These are phyloP conservation scores for Sungouiozyma intestinalis DNA, from an alignment of 805 yeast species.

Conservation along the genomic window DNA sequence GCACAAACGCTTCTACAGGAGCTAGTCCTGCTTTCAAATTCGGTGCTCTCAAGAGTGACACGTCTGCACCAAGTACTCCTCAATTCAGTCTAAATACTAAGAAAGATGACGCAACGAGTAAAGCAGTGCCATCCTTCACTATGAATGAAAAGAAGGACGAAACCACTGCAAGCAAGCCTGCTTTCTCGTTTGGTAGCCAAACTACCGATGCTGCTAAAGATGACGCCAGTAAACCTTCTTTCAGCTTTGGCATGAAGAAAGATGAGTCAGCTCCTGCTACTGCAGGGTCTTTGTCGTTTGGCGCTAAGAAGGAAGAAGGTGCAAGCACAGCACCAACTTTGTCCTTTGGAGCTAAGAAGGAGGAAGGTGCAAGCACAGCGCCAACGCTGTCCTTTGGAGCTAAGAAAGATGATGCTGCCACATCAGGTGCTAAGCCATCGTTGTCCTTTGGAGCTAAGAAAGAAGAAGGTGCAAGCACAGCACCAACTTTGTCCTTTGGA, in stretches of 20 bases:
- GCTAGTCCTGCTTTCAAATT: slow-evolving; percentile 7
- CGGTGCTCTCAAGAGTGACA: slow-evolving; percentile 3
- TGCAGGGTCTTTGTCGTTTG: slow-evolving; percentile 3
- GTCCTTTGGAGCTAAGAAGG: slow-evolving; percentile 6
- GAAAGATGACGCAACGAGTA: too few species aligned
- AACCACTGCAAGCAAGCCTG: slow-evolving; percentile 1
- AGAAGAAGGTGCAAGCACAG: slow-evolving; percentile 2
- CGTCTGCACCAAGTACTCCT: slow-evolving; percentile 7
- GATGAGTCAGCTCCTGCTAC: slow-evolving; percentile 1
- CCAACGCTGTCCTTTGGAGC: slow-evolving; percentile 1
- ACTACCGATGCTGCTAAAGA: background rate
- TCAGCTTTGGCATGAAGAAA: background rate
- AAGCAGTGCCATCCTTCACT: background rate
- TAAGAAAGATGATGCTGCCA: slow-evolving; percentile 1
- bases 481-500: slow-evolving; percentile 1
- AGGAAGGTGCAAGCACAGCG: slow-evolving; percentile 1
- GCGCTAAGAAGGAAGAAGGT: slow-evolving; percentile 3
- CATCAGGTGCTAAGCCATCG: slow-evolving; percentile 5
- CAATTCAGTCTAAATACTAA: slow-evolving; percentile 1
- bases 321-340: slow-evolving; percentile 5
- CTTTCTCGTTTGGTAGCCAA: slow-evolving; percentile 1
- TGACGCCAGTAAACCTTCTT: background rate
- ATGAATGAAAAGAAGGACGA: background rate
- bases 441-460: background rate
- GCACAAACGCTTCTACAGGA: background rate